Conservation (phyloP, 1,284 basidiomycete genomes). For the Melanopsichium pennsylvanicum region DNA sequence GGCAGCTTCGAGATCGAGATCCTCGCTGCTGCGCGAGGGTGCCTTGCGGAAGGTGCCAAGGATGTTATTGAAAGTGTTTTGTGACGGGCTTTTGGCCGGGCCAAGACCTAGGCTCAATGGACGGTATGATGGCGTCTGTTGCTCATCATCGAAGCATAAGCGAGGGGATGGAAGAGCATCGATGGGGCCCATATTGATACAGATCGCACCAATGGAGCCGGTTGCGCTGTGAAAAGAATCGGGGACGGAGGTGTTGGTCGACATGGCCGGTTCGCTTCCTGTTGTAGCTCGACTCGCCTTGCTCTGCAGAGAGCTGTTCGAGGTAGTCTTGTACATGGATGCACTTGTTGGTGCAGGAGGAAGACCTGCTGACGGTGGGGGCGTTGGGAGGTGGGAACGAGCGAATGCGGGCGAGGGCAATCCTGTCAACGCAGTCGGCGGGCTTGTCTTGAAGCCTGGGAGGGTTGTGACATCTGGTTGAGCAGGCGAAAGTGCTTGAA, state of each 20-base stretch:
- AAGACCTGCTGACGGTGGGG: conserved; percentile 31
- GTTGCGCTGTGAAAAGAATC: conserved; percentile 38
- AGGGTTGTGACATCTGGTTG: conserved; percentile 26
- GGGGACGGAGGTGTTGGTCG: not conserved
- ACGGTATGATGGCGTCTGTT: conserved; percentile 18
- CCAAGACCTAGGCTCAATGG: conserved; percentile 44
- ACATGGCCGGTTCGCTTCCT: not conserved
- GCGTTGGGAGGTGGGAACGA: conserved; percentile 29
- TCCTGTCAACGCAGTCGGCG: conserved; percentile 1
- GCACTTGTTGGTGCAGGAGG: conserved; percentile 29
- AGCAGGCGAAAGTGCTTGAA: conserved; percentile 27
- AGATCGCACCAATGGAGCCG: conserved; percentile 27
- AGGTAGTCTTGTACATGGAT: conserved; percentile 27
- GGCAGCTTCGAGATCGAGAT: conserved; percentile 32
- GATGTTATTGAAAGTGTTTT: conserved; percentile 35
- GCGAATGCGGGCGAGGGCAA: conserved; percentile 10
- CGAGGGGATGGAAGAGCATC: conserved; percentile 7
- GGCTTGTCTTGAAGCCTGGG: conserved; percentile 11
- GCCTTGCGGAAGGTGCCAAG: conserved; percentile 18
- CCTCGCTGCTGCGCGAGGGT: conserved; percentile 2
- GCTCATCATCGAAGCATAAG: conserved; percentile 1
- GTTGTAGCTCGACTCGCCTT: conserved; percentile 24
- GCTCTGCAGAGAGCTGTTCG: conserved; percentile 31
- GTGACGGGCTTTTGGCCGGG: conserved; percentile 31
- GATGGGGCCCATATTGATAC: conserved; percentile 26